These are phyloP conservation scores for Ophiostoma populinum DNA, from an alignment of 2,329 filamentous ascomycete genomes.

Conservation along the genomic window DNA sequence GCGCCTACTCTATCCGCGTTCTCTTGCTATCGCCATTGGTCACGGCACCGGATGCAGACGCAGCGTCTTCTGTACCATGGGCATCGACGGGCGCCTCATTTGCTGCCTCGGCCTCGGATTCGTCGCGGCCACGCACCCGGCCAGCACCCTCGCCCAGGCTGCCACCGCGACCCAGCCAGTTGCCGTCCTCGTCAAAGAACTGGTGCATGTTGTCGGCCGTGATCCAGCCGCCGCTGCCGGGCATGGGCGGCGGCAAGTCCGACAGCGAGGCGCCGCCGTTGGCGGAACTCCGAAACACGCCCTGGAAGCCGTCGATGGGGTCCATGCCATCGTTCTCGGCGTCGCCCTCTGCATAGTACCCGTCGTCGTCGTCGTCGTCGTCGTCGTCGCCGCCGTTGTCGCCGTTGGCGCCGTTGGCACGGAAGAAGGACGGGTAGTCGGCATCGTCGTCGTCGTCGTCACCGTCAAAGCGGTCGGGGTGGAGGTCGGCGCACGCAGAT, in stretches of 20 bases:
- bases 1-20: conserved; percentile 28
- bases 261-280: conserved; percentile 25
- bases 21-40: conserved; percentile 26
- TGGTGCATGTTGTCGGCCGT: conserved; percentile 81
- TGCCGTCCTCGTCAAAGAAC: conserved; percentile 66
- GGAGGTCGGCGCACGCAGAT: conserved; percentile 56
- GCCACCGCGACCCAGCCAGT: conserved; percentile 44
- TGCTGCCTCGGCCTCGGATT: conserved; percentile 17
- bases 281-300: conserved; percentile 25
- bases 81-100: background rate
- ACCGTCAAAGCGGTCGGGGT: conserved; percentile 49
- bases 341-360: conserved; percentile 38
- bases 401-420: no score
- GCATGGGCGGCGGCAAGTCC: conserved; percentile 46
- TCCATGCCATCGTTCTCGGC: conserved; percentile 28
- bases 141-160: conserved; percentile 49
- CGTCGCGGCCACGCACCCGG: conserved; percentile 34
- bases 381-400: conserved; percentile 33
- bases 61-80: no score
- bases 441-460: conserved; percentile 36
- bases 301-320: conserved; percentile 39
- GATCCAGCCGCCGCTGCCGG: conserved; percentile 67
- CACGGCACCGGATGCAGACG: background rate
- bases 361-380: conserved; percentile 29
- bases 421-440: conserved; percentile 38